phyloP scores from a whole-genome alignment of 768 basidiomycete genomes.

The Phaffia australis region DNA sequence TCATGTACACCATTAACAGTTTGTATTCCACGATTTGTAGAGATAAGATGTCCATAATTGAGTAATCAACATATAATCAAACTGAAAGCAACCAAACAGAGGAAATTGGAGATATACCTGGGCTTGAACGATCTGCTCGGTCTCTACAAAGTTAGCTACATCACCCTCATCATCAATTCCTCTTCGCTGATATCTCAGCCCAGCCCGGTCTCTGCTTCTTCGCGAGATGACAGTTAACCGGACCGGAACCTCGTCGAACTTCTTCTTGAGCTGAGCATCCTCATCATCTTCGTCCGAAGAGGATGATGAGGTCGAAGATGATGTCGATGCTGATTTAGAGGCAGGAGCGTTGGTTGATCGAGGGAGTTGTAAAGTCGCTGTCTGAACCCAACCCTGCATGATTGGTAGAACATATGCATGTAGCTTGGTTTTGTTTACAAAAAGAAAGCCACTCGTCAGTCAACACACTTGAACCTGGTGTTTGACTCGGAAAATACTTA shows the following conservation, averaged over 20 bases:
- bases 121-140: constrained; percentile 75
- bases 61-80: neutral
- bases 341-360: neutral
- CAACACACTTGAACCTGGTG: too few relatives aligned
- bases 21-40: too few relatives aligned
- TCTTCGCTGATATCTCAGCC: constrained; percentile 83
- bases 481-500: constrained; percentile 38
- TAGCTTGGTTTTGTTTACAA: neutral
- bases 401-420: constrained; percentile 43
- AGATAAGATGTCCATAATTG: neutral
- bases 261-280: neutral
- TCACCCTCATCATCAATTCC: constrained; percentile 87
- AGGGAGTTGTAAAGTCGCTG: constrained; percentile 53
- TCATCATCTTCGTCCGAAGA: constrained; percentile 9
- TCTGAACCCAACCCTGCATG: constrained; percentile 85
- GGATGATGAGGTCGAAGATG: neutral
- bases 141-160: constrained; percentile 94
- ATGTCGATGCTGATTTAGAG: neutral
- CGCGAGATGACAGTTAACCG: constrained; percentile 77
- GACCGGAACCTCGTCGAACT: constrained; percentile 38
- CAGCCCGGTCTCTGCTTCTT: constrained; percentile 77
- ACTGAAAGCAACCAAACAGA: neutral
- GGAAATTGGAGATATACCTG: constrained; percentile 46
- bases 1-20: neutral
- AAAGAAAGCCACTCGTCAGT: neutral